Conservation (phyloP, 495 filamentous ascomycete genomes). For the Penicillium robsamsonii region DNA sequence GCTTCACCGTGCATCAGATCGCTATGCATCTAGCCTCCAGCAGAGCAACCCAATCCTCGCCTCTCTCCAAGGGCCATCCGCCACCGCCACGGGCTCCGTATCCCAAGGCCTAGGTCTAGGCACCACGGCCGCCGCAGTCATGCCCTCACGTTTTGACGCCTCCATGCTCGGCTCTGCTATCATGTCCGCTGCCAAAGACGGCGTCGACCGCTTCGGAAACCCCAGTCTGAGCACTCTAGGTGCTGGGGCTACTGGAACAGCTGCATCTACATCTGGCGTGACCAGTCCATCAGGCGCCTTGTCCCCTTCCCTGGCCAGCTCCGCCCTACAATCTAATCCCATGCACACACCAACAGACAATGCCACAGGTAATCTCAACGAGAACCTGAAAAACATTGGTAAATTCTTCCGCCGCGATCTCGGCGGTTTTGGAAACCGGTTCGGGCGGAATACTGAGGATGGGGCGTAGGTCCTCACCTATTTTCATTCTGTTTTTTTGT, state of each 20-base stretch:
- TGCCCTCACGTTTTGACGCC: conserved; percentile 68
- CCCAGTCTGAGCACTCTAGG: conserved; percentile 34
- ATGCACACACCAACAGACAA: conserved; percentile 22
- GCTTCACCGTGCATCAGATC: conserved; percentile 66
- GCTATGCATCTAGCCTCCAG: conserved; percentile 47
- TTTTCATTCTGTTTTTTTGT: conserved; percentile 1
- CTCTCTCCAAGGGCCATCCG: conserved; percentile 37
- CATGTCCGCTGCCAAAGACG: conserved; percentile 85
- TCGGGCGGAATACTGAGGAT: conserved; percentile 50
- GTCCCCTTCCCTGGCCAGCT: conserved; percentile 20
- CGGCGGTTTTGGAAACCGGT: conserved; percentile 74
- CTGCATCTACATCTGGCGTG: conserved; percentile 17
- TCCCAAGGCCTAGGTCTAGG: conserved; percentile 42
- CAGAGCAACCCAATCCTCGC: conserved; percentile 45
- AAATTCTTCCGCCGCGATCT: conserved; percentile 94
- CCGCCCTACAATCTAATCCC: conserved; percentile 19
- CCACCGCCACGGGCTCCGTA: conserved; percentile 39
- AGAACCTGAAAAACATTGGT: conserved; percentile 90
- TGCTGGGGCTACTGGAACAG: conserved; percentile 20
- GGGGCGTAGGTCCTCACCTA: conserved; percentile 9
- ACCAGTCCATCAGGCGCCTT: conserved; percentile 19
- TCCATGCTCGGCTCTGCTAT: conserved; percentile 65
- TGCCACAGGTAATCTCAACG: conserved; percentile 67
- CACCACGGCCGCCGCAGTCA: conserved; percentile 38
- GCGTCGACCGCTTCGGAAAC: conserved; percentile 81